Conservation (phyloP, 345 rosid species). For the Pistacia integerrima region DNA sequence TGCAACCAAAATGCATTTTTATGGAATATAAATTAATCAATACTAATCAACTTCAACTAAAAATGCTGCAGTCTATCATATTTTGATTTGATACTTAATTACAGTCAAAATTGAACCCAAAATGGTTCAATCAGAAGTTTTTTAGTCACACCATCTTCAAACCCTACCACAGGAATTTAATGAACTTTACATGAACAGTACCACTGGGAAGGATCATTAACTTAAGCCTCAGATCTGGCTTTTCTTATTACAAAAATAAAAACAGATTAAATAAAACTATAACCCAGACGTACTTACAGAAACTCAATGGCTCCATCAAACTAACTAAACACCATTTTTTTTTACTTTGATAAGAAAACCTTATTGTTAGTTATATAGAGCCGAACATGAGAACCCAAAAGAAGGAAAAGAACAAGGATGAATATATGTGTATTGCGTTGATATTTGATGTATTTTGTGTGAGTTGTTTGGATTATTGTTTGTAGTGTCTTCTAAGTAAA, state of each 20-base stretch:
- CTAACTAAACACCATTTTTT: background rate
- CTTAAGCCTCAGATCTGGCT: background rate
- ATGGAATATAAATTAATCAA: background rate
- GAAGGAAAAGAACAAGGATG: background rate
- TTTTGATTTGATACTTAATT: background rate
- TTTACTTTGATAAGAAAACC: background rate
- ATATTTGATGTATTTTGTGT: background rate
- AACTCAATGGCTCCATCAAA: background rate
- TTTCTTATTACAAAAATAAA: no score
- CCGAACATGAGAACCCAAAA: background rate
- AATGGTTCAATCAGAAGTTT: background rate
- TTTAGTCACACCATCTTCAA: background rate
- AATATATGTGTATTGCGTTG: background rate
- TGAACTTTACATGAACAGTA: background rate
- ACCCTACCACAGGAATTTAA: background rate
- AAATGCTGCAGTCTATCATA: no score
- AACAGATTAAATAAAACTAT: no score
- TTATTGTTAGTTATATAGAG: background rate
- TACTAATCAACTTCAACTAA: background rate
- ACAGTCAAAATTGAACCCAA: background rate
- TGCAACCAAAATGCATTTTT: constrained; percentile 27
- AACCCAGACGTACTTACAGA: no score
- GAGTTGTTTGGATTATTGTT: no score
- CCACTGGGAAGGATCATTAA: background rate
- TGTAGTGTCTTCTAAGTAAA: background rate